Evolutionary conservation across 2,329 filamentous ascomycete species (phyloP).

Genomic region (Colletotrichum sp.): DNA sequence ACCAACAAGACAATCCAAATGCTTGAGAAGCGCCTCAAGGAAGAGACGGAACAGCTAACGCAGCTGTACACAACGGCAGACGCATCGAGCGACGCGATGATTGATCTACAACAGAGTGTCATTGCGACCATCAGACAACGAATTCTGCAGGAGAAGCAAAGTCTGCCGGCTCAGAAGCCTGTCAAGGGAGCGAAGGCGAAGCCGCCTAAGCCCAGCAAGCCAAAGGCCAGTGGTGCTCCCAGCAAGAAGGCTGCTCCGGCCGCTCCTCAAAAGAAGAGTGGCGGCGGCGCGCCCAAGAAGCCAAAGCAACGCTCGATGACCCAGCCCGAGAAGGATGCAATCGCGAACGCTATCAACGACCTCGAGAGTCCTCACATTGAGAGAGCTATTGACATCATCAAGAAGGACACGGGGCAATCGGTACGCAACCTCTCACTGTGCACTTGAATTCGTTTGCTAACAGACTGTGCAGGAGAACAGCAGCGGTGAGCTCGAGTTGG

Average conservation of each 20-base stretch:
- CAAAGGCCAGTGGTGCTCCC: slow-evolving; percentile 39
- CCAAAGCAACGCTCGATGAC: slow-evolving; percentile 67
- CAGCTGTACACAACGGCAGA: slow-evolving; percentile 54
- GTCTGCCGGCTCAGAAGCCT: slow-evolving; percentile 59
- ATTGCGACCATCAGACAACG: slow-evolving; percentile 72
- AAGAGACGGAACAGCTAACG: slow-evolving; percentile 65
- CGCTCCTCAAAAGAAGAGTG: slow-evolving; percentile 35
- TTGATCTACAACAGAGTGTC: slow-evolving; percentile 65
- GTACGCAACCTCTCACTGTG: slow-evolving; percentile 53
- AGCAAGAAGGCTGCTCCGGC: slow-evolving; percentile 48
- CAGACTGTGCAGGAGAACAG: slow-evolving; percentile 55
- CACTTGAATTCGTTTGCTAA: slow-evolving; percentile 21
- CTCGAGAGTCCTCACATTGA: slow-evolving; percentile 81
- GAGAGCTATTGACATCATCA: slow-evolving; percentile 87
- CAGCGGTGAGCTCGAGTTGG: slow-evolving; percentile 63
- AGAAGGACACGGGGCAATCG: slow-evolving; percentile 79
- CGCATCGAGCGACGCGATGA: slow-evolving; percentile 55
- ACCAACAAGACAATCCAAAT: slow-evolving; percentile 50
- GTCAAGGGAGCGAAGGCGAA: slow-evolving; percentile 66
- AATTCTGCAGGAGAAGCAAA: slow-evolving; percentile 74
- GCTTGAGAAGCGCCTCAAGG: slow-evolving; percentile 55
- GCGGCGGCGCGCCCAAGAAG: slow-evolving; percentile 51
- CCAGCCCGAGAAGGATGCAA: slow-evolving; percentile 86
- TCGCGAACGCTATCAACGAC: slow-evolving; percentile 83
- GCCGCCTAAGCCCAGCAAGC: slow-evolving; percentile 58